A percentile compares a stretch with the other conserved stretches of the same genome.
These are phyloP conservation scores for Carallia pectinifolia DNA, from an alignment of 345 rosid genomes.

Conservation along the genomic window DNA sequence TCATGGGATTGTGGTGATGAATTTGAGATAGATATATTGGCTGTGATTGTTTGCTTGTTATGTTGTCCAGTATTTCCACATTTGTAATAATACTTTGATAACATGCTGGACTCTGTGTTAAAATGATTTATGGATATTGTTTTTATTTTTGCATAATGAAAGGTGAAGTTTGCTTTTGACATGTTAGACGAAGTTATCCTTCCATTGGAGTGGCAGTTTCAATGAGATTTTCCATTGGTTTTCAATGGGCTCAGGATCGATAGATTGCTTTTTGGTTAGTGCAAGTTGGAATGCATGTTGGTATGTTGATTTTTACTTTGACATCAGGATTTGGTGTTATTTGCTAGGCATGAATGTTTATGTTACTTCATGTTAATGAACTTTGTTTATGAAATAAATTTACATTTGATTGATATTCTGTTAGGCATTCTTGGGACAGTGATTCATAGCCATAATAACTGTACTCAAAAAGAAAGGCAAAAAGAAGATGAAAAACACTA, in stretches of 20 bases:
- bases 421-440: no score
- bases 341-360: no score
- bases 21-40: no score
- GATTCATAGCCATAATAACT: not conserved
- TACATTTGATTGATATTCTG: no score
- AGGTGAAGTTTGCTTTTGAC: not conserved
- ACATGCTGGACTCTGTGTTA: no score
- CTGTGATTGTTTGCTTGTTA: no score
- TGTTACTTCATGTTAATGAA: no score
- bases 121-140: no score
- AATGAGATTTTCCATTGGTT: not conserved
- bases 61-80: no score
- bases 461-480: not conserved
- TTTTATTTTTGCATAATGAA: not conserved
- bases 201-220: not conserved
- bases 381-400: no score
- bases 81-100: no score
- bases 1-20: no score
- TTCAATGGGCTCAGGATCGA: not conserved
- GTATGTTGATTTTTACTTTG: not conserved
- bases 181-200: not conserved
- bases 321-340: not conserved
- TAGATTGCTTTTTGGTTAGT: not conserved
- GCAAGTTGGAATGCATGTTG: not conserved
- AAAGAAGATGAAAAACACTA: not conserved